Evolutionary conservation across 495 filamentous ascomycete genomes (phyloP).

Genomic region (Penicillium chermesinum): DNA sequence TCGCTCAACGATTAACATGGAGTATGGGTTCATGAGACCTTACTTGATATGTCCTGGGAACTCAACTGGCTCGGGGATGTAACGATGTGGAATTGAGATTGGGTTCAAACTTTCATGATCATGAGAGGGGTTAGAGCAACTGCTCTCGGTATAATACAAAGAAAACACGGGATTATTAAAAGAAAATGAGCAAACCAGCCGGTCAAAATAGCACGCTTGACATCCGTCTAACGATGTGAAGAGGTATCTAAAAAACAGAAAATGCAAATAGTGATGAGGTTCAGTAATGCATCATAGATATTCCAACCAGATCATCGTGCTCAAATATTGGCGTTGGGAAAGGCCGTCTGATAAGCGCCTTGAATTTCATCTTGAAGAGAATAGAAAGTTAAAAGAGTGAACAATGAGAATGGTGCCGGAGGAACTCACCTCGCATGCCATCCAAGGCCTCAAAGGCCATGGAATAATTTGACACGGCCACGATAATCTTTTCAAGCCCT

Average conservation of each 20-base stretch:
- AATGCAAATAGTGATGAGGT: background rate
- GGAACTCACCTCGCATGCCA: slow-evolving; percentile 54
- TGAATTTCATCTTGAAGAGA: slow-evolving; percentile 37
- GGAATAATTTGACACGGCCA: slow-evolving; percentile 50
- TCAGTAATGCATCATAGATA: no score
- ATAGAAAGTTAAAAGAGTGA: background rate
- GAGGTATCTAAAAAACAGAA: background rate
- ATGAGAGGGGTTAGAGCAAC: background rate
- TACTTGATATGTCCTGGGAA: no score
- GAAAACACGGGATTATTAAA: background rate
- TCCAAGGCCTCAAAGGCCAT: slow-evolving; percentile 56
- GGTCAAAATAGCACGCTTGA: background rate
- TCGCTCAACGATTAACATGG: background rate
- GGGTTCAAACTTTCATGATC: background rate
- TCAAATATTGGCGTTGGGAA: slow-evolving; percentile 27
- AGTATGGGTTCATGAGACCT: background rate
- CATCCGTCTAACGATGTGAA: background rate
- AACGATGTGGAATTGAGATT: background rate
- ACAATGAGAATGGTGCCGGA: background rate
- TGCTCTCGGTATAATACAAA: background rate
- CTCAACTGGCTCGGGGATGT: background rate
- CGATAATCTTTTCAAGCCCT: slow-evolving; percentile 47
- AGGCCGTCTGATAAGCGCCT: slow-evolving; percentile 44
- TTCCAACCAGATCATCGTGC: background rate
- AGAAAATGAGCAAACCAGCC: background rate